Percentiles rank a stretch among this genome's conserved stretches.
Evolutionary conservation across 805 yeast species (phyloP).

Genomic region (Wickerhamomyces queroliae): DNA sequence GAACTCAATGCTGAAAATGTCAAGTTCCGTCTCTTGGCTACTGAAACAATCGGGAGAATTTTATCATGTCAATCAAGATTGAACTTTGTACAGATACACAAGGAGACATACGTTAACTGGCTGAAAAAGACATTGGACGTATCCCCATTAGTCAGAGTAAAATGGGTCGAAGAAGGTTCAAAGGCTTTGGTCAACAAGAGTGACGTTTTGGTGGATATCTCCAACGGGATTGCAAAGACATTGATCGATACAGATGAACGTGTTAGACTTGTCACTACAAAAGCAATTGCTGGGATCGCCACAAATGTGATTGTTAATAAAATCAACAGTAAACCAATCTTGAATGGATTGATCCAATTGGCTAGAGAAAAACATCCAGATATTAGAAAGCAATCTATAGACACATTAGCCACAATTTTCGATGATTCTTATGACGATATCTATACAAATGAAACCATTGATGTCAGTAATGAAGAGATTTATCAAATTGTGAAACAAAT

Average conservation of each 20-base stretch:
- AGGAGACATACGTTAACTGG: conserved; percentile 65
- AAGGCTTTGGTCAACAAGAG: conserved; percentile 37
- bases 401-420: conserved; percentile 49
- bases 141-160: conserved; percentile 53
- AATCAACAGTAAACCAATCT: conserved; percentile 39
- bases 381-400: conserved; percentile 56
- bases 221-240: conserved; percentile 58
- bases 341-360: conserved; percentile 53
- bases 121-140: conserved; percentile 68
- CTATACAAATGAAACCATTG: conserved; percentile 10
- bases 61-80: conserved; percentile 42
- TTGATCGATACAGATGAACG: conserved; percentile 70
- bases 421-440: conserved; percentile 34
- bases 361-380: conserved; percentile 65
- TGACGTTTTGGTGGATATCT: conserved; percentile 44
- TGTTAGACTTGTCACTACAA: conserved; percentile 61
- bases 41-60: conserved; percentile 67
- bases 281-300: conserved; percentile 41
- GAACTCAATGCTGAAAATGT: conserved; percentile 72
- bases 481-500: conserved; percentile 33
- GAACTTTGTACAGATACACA: conserved; percentile 53
- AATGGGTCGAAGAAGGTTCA: conserved; percentile 63
- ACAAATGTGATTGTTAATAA: conserved; percentile 40
- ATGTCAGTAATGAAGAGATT: conserved; percentile 18
- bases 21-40: conserved; percentile 57